Evolutionary conservation across 805 yeast species (phyloP).

Genomic region (Ogataea parapolymorpha): DNA sequence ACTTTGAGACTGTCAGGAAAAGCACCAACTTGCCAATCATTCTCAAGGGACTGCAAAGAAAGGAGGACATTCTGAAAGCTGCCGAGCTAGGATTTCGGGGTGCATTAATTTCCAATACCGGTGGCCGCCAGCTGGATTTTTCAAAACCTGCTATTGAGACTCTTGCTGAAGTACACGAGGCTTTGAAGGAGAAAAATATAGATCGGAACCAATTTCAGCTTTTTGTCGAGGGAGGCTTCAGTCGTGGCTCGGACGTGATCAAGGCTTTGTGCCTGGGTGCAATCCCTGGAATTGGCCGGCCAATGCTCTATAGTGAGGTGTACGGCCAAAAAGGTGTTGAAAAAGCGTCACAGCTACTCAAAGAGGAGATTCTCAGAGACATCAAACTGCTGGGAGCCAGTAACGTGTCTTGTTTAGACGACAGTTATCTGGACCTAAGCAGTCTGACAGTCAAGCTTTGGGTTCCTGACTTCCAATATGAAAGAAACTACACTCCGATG

Average conservation of each 20-base stretch:
- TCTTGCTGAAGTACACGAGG: slow-evolving; percentile 50
- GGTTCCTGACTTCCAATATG: slow-evolving; percentile 61
- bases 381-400: slow-evolving; percentile 64
- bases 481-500: slow-evolving; percentile 37
- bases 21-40: slow-evolving; percentile 46
- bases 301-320: slow-evolving; percentile 72
- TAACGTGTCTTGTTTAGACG: slow-evolving; percentile 27
- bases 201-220: slow-evolving; percentile 52
- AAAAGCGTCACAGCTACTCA: slow-evolving; percentile 56
- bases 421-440: slow-evolving; percentile 53
- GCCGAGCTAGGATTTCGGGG: slow-evolving; percentile 59
- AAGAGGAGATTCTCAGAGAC: slow-evolving; percentile 54
- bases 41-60: slow-evolving; percentile 64
- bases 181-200: slow-evolving; percentile 39
- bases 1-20: slow-evolving; percentile 47
- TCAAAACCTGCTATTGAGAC: slow-evolving; percentile 61
- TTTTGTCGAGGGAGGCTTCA: slow-evolving; percentile 46
- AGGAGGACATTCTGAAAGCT: slow-evolving; percentile 62
- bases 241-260: slow-evolving; percentile 42
- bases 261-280: slow-evolving; percentile 46
- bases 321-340: slow-evolving; percentile 75
- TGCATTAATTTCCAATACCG: slow-evolving; percentile 68
- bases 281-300: slow-evolving; percentile 67
- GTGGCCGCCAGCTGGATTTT: slow-evolving; percentile 68
- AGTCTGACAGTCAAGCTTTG: slow-evolving; percentile 59